Evolutionary conservation across 1,139 yeast species (phyloP).

Genomic region (Scheffersomyces cryptocercus): DNA sequence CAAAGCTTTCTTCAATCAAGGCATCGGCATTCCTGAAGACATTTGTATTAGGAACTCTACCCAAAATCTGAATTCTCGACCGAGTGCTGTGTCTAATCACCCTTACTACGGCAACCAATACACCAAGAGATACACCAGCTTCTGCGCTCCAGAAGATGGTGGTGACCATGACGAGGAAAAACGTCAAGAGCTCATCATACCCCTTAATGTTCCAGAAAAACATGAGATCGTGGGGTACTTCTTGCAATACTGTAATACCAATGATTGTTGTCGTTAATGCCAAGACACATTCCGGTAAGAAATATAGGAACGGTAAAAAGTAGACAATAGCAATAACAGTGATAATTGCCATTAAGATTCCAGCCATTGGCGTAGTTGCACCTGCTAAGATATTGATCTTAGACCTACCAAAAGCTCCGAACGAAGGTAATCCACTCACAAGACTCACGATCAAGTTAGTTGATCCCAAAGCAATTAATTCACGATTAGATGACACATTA

Average conservation of each 20-base stretch:
- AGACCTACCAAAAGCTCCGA: slow-evolving; percentile 40
- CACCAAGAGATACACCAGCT: slow-evolving; percentile 34
- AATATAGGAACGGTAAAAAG: slow-evolving; percentile 26
- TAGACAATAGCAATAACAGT: slow-evolving; percentile 24
- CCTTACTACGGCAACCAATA: slow-evolving; percentile 27
- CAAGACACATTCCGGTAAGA: slow-evolving; percentile 34
- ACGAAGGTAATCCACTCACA: slow-evolving; percentile 35
- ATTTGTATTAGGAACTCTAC: slow-evolving; percentile 32
- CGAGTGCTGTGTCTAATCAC: slow-evolving; percentile 29
- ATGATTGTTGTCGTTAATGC: slow-evolving; percentile 37
- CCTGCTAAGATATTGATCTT: slow-evolving; percentile 35
- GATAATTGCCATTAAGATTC: slow-evolving; percentile 26
- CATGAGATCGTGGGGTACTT: slow-evolving; percentile 29
- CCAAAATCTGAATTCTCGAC: slow-evolving; percentile 35
- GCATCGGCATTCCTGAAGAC: slow-evolving; percentile 38
- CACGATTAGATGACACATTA: slow-evolving; percentile 33
- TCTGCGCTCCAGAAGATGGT: slow-evolving; percentile 35
- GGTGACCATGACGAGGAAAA: slow-evolving; percentile 22
- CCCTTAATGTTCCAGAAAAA: slow-evolving; percentile 34
- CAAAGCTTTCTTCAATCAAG: slow-evolving; percentile 34
- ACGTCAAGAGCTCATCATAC: slow-evolving; percentile 30
- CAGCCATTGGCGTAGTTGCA: slow-evolving; percentile 35
- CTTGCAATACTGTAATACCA: slow-evolving; percentile 37
- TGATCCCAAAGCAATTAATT: slow-evolving; percentile 33
- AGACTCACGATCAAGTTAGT: slow-evolving; percentile 29